These are phyloP conservation scores for Cytospora schulzeri DNA, from an alignment of 2,329 filamentous ascomycete genomes.

Conservation along the genomic window DNA sequence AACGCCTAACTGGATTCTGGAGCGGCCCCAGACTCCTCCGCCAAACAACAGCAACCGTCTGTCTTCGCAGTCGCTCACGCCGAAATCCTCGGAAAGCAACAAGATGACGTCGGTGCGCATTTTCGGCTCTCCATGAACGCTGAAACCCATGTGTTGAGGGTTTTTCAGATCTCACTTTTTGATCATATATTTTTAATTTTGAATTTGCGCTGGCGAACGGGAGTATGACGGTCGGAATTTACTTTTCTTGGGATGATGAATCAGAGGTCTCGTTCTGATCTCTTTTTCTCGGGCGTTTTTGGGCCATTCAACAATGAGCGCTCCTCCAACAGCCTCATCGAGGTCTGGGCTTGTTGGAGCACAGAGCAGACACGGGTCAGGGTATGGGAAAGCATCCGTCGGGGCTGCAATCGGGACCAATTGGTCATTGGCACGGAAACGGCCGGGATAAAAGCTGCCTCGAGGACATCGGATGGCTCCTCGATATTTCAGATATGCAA, in stretches of 20 bases:
- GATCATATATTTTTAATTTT: slow-evolving; percentile 27
- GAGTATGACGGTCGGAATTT: slow-evolving; percentile 11
- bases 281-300: slow-evolving; percentile 13
- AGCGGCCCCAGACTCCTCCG: slow-evolving; percentile 23
- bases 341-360: background rate
- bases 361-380: slow-evolving; percentile 6
- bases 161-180: slow-evolving; percentile 12
- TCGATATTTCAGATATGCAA: slow-evolving; percentile 5
- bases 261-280: background rate
- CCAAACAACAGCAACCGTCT: slow-evolving; percentile 23
- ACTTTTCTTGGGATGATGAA: slow-evolving; percentile 4
- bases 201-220: slow-evolving; percentile 16
- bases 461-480: slow-evolving; percentile 7
- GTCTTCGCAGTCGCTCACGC: slow-evolving; percentile 27
- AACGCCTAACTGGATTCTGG: background rate
- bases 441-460: slow-evolving; percentile 5
- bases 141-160: background rate
- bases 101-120: slow-evolving; percentile 10
- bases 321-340: background rate
- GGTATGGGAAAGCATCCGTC: slow-evolving; percentile 8
- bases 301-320: background rate
- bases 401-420: slow-evolving; percentile 1
- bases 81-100: slow-evolving; percentile 16
- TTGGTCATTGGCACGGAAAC: slow-evolving; percentile 3
- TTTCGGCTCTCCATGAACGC: background rate